These are phyloP conservation scores for Naumovozyma castellii DNA, from an alignment of 805 yeast genomes.

Conservation along the genomic window DNA sequence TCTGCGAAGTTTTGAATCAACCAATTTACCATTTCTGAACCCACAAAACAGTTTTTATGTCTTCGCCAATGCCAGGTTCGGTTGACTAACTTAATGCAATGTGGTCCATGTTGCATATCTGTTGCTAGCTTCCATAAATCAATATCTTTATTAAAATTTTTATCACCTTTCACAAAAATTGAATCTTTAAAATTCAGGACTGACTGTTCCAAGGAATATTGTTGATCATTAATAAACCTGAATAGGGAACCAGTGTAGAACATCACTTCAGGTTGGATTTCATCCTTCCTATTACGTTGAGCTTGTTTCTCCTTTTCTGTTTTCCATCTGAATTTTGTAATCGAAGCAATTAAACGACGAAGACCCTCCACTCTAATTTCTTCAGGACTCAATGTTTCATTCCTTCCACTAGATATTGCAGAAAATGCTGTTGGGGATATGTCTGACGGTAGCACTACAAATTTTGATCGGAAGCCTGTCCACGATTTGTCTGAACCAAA, in stretches of 20 bases:
- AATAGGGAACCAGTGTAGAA: conserved; percentile 84
- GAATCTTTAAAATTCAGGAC: conserved; percentile 31
- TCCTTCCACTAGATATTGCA: conserved; percentile 34
- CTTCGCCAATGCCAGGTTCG: conserved; percentile 85
- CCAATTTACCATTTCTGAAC: conserved; percentile 84
- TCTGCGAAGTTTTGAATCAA: conserved; percentile 68
- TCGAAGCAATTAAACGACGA: conserved; percentile 50
- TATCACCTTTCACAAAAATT: conserved; percentile 23
- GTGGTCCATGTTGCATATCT: conserved; percentile 51
- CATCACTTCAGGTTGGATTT: conserved; percentile 59
- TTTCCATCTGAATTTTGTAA: conserved; percentile 48
- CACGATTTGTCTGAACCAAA: conserved; percentile 43
- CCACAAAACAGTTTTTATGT: conserved; percentile 71
- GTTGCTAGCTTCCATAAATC: conserved; percentile 46
- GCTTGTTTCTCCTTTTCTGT: conserved; percentile 34
- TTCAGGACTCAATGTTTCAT: conserved; percentile 65
- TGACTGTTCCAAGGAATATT: conserved; percentile 32
- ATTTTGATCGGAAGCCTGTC: conserved; percentile 59
- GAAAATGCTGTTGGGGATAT: conserved; percentile 43
- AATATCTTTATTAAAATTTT: conserved; percentile 40
- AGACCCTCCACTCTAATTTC: conserved; percentile 91
- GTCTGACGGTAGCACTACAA: conserved; percentile 76
- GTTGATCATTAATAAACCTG: conserved; percentile 48
- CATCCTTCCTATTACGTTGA: conserved; percentile 32
- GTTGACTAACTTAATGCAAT: conserved; percentile 61